Percentiles rank a stretch among this genome's conserved stretches.
Conservation (phyloP, 2,329 filamentous ascomycete species). For the Fusarium circinatum region DNA sequence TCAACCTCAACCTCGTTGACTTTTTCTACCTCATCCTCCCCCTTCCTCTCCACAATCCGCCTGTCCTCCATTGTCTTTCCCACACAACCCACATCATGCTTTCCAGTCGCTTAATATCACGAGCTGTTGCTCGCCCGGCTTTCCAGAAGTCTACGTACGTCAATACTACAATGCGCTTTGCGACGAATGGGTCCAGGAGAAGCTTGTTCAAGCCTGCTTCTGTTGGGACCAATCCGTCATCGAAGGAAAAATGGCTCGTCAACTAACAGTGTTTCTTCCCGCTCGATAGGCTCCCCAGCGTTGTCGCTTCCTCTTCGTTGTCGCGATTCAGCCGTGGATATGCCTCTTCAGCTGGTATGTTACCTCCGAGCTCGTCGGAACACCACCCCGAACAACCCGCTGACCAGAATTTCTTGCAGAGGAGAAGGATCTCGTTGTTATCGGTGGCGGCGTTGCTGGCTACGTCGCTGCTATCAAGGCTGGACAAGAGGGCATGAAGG, state of each 20-base stretch:
- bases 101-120: constrained; percentile 69
- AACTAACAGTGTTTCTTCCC: constrained; percentile 30
- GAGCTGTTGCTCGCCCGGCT: constrained; percentile 65
- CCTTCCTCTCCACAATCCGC: constrained; percentile 34
- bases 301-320: constrained; percentile 57
- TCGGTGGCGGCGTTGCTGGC: constrained; percentile 96
- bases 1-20: constrained; percentile 41
- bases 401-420: constrained; percentile 60
- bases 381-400: constrained; percentile 22
- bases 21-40: constrained; percentile 36
- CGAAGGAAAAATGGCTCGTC: constrained; percentile 36
- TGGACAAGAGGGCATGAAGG: constrained; percentile 96
- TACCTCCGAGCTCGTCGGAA: constrained; percentile 25
- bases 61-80: constrained; percentile 41
- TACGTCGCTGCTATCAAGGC: constrained; percentile 99
- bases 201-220: constrained; percentile 26
- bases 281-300: constrained; percentile 58
- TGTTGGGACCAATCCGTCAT: constrained; percentile 10
- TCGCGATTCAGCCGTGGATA: constrained; percentile 68
- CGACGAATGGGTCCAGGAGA: constrained; percentile 7
- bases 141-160: constrained; percentile 66
- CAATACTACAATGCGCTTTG: constrained; percentile 13
- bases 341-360: constrained; percentile 67
- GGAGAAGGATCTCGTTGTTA: constrained; percentile 97
- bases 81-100: constrained; percentile 60